Base-by-base conservation (phyloP, 2,329 filamentous ascomycete genomes). In the Colletotrichum brevisporum region DNA sequence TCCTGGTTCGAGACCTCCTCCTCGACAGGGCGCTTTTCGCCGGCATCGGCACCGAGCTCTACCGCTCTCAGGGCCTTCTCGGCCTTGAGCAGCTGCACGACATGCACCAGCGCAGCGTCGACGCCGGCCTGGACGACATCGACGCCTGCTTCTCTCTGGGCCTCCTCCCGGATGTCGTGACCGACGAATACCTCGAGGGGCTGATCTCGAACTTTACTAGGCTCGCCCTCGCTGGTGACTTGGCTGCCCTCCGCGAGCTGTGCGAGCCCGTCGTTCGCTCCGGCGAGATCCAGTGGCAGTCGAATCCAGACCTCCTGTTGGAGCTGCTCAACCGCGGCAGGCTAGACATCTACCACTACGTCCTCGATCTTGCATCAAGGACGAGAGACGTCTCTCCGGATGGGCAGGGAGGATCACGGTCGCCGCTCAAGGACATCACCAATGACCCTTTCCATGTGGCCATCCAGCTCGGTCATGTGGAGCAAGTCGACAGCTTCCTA, bases 201-300 rank as follows among this genome's bases (percentile, higher is more conserved):
- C 66, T 78, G 27, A 75, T 73, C 39, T 27, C 57, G 10, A 59
- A 65, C 16, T 76, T 75, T 43, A 67, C 70, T 8, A 69, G 75
- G 18, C 63, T 76, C 18, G 74, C 75, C 2, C 73, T 73, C n/a
- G 52, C 68, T 12, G 76, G 76, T 4, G 68, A 74, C 15, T 66
- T 75, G n/a, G 60, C 71, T 13, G 72, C 67, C 9, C 71, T 78
- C 6, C 72, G 74, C 12, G 65, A 73, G 16, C 73, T 76, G 15
- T 77, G 74, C 56, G 76, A 77, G 54, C 77, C 77, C 4, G 70
- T 77, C 10, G 65, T 76, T 9, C 69, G 74, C 6, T 76, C 76
- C 1, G 72, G 73, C 5, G 74, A 76, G 45, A 66, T 76, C n/a
- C 71, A 72, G 45, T 57, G 77, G n/a, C 55, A 72, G 26, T 73